These are phyloP conservation scores for Globisporangium perplexum DNA, from an alignment of 352 stramenopile genomes.

Conservation along the genomic window DNA sequence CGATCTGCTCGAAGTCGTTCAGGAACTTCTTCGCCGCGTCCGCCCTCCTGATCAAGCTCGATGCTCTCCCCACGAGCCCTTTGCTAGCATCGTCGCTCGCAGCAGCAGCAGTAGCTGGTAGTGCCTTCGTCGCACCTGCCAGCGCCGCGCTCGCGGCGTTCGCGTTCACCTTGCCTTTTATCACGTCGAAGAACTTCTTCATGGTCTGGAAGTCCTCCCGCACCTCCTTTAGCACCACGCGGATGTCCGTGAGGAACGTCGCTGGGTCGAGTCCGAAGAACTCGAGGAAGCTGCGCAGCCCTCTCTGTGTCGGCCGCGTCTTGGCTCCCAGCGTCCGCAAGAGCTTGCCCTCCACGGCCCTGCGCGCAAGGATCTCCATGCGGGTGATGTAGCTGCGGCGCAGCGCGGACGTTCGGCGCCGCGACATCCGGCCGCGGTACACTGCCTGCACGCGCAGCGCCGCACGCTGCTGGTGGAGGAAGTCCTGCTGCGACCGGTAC, in stretches of 20 bases:
- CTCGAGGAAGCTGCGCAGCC: constrained; percentile 55
- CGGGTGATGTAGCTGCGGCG: constrained; percentile 67
- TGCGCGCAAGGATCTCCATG: constrained; percentile 63
- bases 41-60: constrained; percentile 30
- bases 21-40: constrained; percentile 53
- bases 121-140: neutral
- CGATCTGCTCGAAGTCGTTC: constrained; percentile 51
- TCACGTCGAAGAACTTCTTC: constrained; percentile 51
- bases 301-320: constrained; percentile 51
- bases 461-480: constrained; percentile 41
- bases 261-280: constrained; percentile 75
- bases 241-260: constrained; percentile 69
- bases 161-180: constrained; percentile 48
- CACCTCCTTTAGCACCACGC: constrained; percentile 57
- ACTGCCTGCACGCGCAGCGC: constrained; percentile 56
- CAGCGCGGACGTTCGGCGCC: constrained; percentile 54
- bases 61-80: neutral
- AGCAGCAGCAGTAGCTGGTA: neutral
- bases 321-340: constrained; percentile 52
- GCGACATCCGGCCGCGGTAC: constrained; percentile 65
- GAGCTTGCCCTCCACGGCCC: constrained; percentile 56
- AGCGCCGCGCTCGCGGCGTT: constrained; percentile 21
- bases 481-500: constrained; percentile 51
- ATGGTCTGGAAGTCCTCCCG: constrained; percentile 62
- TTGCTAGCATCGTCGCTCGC: neutral